Evolutionary conservation across 306 rosid species (phyloP), one percentile per base, ranked within the genome.

Genomic region (Heteromeles arbutifolia): DNA sequence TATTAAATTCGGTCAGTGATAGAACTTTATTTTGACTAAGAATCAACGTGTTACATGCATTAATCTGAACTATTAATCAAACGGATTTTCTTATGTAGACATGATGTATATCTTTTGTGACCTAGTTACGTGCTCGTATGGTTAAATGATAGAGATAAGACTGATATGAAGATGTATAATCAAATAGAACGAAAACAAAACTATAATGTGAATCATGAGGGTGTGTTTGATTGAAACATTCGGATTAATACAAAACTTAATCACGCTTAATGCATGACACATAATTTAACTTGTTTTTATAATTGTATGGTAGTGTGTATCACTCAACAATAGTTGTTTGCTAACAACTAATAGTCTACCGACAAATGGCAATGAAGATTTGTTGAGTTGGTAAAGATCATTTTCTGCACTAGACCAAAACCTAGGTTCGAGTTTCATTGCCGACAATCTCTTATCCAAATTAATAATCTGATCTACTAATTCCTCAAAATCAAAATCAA

Each of bases 41-140:
- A 57, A 48, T 4, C 8, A 0, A 15, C 8, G 8, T 48, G 15
- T 22, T 21, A 57, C 14, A 57, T 12, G 29, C 26, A 24, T 57
- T 0, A 2, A 9, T 57, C 13, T 29, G 1, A 29, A 17, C 0
- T 14, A 63, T 7, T 29, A 63, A 29, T 63, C n/a, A 28, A 0
- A 1, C 29, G 29, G 3, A n/a, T 48, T 63, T 63, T 0, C 2
- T 7, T 3, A 17, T 14, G 4, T 26, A 2, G 4, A 29, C 13
- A 1, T 6, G 4, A 61, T 2, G 21, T 15, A 63, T 26, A 1
- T 28, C 0, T 6, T 12, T 0, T 0, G 0, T 8, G 4, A 8
- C 9, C 9, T 4, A 34, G 22, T 9, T 65, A 18, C 26, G 25
- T 21, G 69, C 6, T 10, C 1, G 19, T 65, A 18, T 65, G 13